phyloP scores from a whole-genome alignment of 2,329 filamentous ascomycete genomes.

The Endothia cerciana region DNA sequence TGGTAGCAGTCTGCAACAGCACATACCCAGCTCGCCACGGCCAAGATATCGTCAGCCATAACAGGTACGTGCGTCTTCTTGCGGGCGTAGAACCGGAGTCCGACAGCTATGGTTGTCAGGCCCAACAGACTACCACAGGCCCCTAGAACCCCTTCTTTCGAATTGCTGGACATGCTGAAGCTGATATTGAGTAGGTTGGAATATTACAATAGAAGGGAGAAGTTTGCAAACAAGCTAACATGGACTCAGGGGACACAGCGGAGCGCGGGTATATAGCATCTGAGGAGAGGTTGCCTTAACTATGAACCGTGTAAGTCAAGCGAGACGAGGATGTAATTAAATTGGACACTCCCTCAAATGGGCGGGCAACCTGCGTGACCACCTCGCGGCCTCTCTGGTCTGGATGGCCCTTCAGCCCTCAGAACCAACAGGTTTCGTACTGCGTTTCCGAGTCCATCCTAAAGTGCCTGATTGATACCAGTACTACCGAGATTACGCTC shows the following conservation, averaged over 20 bases:
- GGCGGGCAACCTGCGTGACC: slow-evolving; percentile 11
- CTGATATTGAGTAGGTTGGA: slow-evolving; percentile 8
- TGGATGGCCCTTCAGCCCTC: slow-evolving; percentile 9
- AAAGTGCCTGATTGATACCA: slow-evolving; percentile 2
- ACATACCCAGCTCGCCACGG: slow-evolving; percentile 5
- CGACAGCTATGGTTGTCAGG: slow-evolving; percentile 11
- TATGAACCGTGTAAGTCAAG: slow-evolving; percentile 12
- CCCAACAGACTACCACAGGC: slow-evolving; percentile 14
- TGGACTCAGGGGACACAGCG: slow-evolving; percentile 5
- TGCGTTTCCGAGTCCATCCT: slow-evolving; percentile 10
- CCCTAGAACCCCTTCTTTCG: slow-evolving; percentile 13
- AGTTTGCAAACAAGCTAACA: slow-evolving; percentile 13
- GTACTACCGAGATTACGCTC: slow-evolving; percentile 10
- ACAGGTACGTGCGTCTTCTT: slow-evolving; percentile 8
- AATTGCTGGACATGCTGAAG: slow-evolving; percentile 10
- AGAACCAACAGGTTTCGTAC: slow-evolving; percentile 11
- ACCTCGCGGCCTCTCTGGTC: slow-evolving; percentile 10
- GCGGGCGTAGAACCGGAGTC: slow-evolving; percentile 9
- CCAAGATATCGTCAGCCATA: slow-evolving; percentile 10
- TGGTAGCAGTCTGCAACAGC: slow-evolving; percentile 2
- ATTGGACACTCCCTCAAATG: slow-evolving; percentile 7
- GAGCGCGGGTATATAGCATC: slow-evolving; percentile 10
- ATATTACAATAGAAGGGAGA: slow-evolving; percentile 14
- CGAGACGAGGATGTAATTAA: slow-evolving; percentile 7
- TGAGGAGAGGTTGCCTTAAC: slow-evolving; percentile 4